Evolutionary conservation across 805 yeast genomes (phyloP).

Genomic region (Pichia pseudocactophila): DNA sequence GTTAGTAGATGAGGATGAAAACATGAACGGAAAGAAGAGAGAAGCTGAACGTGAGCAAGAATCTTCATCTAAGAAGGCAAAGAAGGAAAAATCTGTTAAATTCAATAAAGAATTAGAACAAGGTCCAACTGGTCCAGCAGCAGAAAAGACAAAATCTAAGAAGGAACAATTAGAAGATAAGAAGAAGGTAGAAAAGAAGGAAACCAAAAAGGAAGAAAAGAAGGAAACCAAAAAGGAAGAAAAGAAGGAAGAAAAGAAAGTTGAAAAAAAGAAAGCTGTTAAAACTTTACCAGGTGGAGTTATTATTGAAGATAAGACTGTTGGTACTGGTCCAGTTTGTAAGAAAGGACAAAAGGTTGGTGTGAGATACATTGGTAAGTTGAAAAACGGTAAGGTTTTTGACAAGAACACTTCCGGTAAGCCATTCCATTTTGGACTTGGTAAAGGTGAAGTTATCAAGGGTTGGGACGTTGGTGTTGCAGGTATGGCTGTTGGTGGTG

Average conservation of each 20-base stretch:
- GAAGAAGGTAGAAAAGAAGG: conserved; percentile 23
- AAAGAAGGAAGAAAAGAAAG: conserved; percentile 36
- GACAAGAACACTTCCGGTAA: conserved; percentile 97
- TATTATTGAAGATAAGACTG: conserved; percentile 81
- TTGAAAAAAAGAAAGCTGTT: conserved; percentile 33
- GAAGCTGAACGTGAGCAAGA: conserved; percentile 23
- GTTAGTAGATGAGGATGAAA: conserved; percentile 54
- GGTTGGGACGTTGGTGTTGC: conserved; percentile 99
- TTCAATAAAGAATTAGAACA: conserved; percentile 88
- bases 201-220: conserved; percentile 16
- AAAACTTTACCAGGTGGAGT: conserved; percentile 90
- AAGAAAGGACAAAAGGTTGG: conserved; percentile 87
- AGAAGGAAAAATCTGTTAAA: conserved; percentile 65
- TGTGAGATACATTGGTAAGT: conserved; percentile 95
- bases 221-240: conserved; percentile 19
- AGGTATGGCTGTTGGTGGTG: conserved; percentile 98
- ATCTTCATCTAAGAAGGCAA: conserved; percentile 30
- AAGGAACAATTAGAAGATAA: conserved; percentile 15
- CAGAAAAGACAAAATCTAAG: conserved; percentile 22
- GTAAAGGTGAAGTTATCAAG: conserved; percentile 96
- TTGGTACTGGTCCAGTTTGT: conserved; percentile 82
- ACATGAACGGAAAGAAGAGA: conserved; percentile 28
- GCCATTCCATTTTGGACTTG: conserved; percentile 86
- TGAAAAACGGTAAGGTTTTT: conserved; percentile 90
- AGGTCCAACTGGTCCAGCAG: conserved; percentile 60